Evolutionary conservation across 345 rosid species (phyloP), one percentile per base, ranked within the genome.

Genomic region (Citropsis articulata): DNA sequence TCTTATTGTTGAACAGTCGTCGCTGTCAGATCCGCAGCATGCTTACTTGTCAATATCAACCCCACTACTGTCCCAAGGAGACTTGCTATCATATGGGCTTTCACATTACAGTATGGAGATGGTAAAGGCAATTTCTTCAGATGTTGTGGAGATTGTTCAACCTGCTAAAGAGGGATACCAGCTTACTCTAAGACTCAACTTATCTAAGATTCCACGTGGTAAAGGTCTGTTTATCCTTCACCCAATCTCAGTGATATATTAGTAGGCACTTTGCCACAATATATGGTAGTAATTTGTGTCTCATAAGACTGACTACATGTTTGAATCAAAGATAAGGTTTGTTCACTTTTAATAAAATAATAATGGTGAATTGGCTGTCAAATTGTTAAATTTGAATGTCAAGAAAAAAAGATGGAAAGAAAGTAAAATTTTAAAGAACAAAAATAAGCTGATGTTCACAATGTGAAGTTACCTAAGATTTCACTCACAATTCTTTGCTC

Each of bases 91-190:
- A 30, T 25, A 70, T 38, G 89, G 91, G 33, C 80, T 89, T 81
- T 89, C 95, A 63, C 73, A 66, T 6, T 77, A 83, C 79, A 83
- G 89, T 18, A 63, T 42, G 42, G 80, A 89, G 66, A 83, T 78
- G 83, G 77, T 92, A 27, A 85, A 86, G 85, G 82, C 86, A 66
- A 83, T 88, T 67, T 84, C 82, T 59, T 77, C 84, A 38, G 88
- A 88, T 83, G 90, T 87, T 60, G 85, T 89, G 65, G 93, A 90
- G 78, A 88, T 95, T 73, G 84, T 93, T 71, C 90, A 93, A 81
- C 98, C 97, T 27, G 83, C 95, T 71, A 75, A 79, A 80, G 85
- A 91, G 81, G 98, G 99, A 81, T 95, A 93, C 81, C 98, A 93
- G 78, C 87, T 95, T 75, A 92, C 98, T 73, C 87, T 95, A 63